Base-by-base conservation (phyloP, 2,329 filamentous ascomycete genomes). In the Fusarium lyarnte region DNA sequence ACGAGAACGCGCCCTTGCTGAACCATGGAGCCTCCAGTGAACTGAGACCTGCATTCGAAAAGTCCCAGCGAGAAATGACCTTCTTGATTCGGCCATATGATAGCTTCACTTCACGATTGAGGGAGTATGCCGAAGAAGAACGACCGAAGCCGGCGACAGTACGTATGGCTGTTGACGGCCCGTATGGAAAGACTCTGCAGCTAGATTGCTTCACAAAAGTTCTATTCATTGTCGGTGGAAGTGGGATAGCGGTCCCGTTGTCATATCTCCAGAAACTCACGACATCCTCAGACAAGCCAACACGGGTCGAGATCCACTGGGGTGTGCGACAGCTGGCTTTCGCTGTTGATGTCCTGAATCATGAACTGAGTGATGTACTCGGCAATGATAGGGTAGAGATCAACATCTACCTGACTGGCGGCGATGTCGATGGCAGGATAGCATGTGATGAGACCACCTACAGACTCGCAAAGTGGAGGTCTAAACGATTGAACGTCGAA, bases 11-110 rank as follows among this genome's bases (percentile, higher is more conserved):
- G 1, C 63, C 63, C 0, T 17, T 67, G 5, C 38, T 67, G 21
- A 13, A 11, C 2, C 8, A 23, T 27, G 11, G 5, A 19, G 7
- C 35, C 0, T 23, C 16, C 3, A 25, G n/a, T 1, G 45, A 33
- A 29, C 17, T 4, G 6, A 27, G 6, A 7, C 16, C 5, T 14
- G 6, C 31, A 19, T 10, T 12, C 4, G 21, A 46, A 12, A 45
- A 45, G 33, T 19, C 13, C 8, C 25, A 39, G 0, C 53, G 42
- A 19, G 33, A 58, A 21, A 82, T 85, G 78, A 79, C 79, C 1
- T 85, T 86, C 60, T 78, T 86, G 25, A 83, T 86, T 47, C 77
- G 84, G 0, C 84, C 84, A 0, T 85, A 85, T 69, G 80, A 84
- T 55, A 79, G 83, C 66, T 85, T 85, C 71, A 86, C 84, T 0